Base-by-base conservation (phyloP, 352 stramenopile genomes). In the Pythium aristosporum region DNA sequence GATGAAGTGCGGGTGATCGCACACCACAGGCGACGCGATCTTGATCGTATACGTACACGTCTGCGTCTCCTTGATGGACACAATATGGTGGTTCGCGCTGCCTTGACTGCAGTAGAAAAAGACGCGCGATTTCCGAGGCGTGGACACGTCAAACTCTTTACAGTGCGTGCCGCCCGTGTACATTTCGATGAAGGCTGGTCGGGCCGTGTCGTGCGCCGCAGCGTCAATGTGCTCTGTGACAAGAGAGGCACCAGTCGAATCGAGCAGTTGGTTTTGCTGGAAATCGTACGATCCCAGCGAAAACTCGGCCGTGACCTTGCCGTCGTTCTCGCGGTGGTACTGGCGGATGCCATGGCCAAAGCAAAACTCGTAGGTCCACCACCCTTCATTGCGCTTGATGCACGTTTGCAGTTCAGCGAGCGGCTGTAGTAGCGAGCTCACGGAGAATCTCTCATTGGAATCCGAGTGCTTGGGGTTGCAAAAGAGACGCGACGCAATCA, bases 281-380 rank as follows among this genome's bases (percentile, higher is more conserved):
- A 49, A n/a, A 62, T 88, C 75, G 51, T 81, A 90, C 20, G 34
- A 63, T 21, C 86, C 86, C 10, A 94, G 67, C 5, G 77, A 87
- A 44, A 88, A 94, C 55, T 94, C 82, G 36, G 73, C 71, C 18
- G 79, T 85, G 46, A 91, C 74, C 3, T 75, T 74, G 37, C 83
- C 83, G 39, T 91, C 82, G 25, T 60, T 63, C 54, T 94, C 76
- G 41, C 80, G 80, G 34, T 92, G 86, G 57, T 90, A 94, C 65
- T 94, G 86, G 32, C 83, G 79, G 25, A 92, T 69, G 32, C 75
- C 74, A 7, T 76, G 68, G 32, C 82, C 84, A 54, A 94, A 87
- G 62, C 86, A 94, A 54, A 92, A 86, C 65, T 94, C 83, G 63
- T 92, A 92, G 10, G 86, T 91, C 86, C 82, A 91, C 82, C 82